Evolutionary conservation across 768 basidiomycete genomes (phyloP), one percentile per base, ranked within the genome.

Genomic region (Suillus fuscotomentosus): DNA sequence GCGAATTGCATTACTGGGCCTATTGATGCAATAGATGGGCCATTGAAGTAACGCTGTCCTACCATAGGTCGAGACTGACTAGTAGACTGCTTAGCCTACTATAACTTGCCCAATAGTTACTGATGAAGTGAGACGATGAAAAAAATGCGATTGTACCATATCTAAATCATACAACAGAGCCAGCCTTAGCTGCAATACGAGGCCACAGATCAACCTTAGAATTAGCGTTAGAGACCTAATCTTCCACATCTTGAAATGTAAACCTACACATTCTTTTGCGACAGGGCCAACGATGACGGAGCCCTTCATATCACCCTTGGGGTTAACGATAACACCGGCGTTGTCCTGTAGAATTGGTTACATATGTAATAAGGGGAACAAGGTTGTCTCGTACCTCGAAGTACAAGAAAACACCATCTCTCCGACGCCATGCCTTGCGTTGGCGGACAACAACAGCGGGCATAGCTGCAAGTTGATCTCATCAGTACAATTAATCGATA

Each of bases 291-390:
- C 93, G 76, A 97, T 97, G 66, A 94, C 93, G 60, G 94, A 96
- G 59, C 97, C 97, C 85, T 99, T 99, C 97, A 99, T 99, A 84
- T 99, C 97, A 73, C 97, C 97, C 86, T 98, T 98, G 75, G 93
- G 91, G 84, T 97, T 98, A 72, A 98, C 95, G 67, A 97, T 97
- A 62, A 97, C 95, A 78, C 95, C 95, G 50, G 95, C 95, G 76
- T 96, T 96, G 80, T 97, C 95, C 90, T 90, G 47, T 31, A 13
- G 2, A 51, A 38, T 34, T 38, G 11, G 13, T 63, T 34, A 22
- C 22, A 62, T 61, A 63, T 43, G 3, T 13, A 24, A 47, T 20
- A 39, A 39, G 9, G 38, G n/a, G 15, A 22, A 39, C 11, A 31
- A 31, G 22, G 17, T 20, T 20, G 57, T 15, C 8, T 75, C 84